Base-by-base conservation (phyloP, 2,329 filamentous ascomycete species). In the Cyphellophora attinorum region DNA sequence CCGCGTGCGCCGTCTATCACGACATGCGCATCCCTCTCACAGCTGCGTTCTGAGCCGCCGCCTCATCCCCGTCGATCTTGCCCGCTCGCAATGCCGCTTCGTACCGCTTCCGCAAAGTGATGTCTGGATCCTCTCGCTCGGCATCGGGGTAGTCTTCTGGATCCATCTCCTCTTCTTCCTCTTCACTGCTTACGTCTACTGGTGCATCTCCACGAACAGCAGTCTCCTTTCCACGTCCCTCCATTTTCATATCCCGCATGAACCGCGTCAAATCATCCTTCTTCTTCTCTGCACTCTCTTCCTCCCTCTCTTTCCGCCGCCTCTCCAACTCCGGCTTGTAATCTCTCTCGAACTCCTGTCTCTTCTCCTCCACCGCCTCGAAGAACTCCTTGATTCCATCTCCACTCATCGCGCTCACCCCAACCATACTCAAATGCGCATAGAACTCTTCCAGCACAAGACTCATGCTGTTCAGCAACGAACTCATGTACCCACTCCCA, bases 391-490 rank as follows among this genome's bases (percentile, higher is more conserved):
- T 82, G 19, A 98, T 76, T 3, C 91, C 93, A 0, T 83, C 79
- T 14, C 91, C 91, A 0, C 89, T 85, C 75, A 94, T 89, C 5
- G 86, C 83, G 47, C 85, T 93, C 10, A 98, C 93, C 0, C 81
- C 86, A 0, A 98, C 89, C 6, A 98, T 84, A 52, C 77, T 93
- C 19, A 98, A 67, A 53, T 96, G 86, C 25, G 85, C 79, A 60
- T 98, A 98, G 54, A 98, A 98, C 57, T 98, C 91, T 52, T 98
- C 91, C 19, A 98, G 68, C 72, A 98, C 85, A 42, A 96, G 67
- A 53, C 85, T 94, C 91, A 98, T 98, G 53, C 85, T 94, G 68
- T 95, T 96, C 34, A 98, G 70, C 36, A 96, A 64, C 46, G 83
- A 93, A 35, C 84, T 81, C 91, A 98, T 96, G 64, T 98, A 98